Evolutionary conservation across 352 stramenopile species (phyloP), one percentile per base, ranked within the genome.

Genomic region (Globisporangium carolinianum): DNA sequence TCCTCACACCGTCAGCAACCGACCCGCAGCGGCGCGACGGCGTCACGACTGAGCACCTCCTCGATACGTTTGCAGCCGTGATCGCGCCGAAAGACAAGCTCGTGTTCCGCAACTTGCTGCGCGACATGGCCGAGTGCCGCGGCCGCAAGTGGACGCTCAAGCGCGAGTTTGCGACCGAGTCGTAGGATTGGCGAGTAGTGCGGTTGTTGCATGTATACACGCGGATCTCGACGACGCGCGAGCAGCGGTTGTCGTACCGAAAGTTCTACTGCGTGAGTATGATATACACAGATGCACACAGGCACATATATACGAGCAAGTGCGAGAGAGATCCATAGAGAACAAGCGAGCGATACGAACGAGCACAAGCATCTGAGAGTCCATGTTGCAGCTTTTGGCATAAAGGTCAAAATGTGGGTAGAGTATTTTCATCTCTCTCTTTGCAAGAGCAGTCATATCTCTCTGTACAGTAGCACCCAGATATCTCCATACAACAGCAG

Each of bases 1-100:
- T 95, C 63, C 74, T 98, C 18, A 63, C 66, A 1, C 37, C 71
- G 10, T 70, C 57, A 35, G 4, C 7, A 39, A 58, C 43, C 6
- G 57, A 63, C n/a, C 47, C 54, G 37, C 67, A 71, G 36, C 57
- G 55, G 14, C 57, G 53, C 53, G 60, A 72, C 37, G 89, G 87
- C 6, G 86, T 89, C 18, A 93, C 91, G 45, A 98, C 91, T 0
- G 83, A 96, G 57, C 70, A 94, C 54, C 73, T 98, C 37, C 69
- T 98, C 7, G 78, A 91, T 12, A 73, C 76, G 57, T 98, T 98
- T 64, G 82, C 66, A 24, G 67, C 83, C 15, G 69, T 97, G 24
- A 71, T 95, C 11, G 77, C 86, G 35, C 74, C 75, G n/a, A 89
- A 94, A 59, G 84, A 96, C 69, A 96, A 96, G 58, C 71, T 94